phyloP scores from a whole-genome alignment of 1,139 yeast species.

The Lodderomyces elongisporus region DNA sequence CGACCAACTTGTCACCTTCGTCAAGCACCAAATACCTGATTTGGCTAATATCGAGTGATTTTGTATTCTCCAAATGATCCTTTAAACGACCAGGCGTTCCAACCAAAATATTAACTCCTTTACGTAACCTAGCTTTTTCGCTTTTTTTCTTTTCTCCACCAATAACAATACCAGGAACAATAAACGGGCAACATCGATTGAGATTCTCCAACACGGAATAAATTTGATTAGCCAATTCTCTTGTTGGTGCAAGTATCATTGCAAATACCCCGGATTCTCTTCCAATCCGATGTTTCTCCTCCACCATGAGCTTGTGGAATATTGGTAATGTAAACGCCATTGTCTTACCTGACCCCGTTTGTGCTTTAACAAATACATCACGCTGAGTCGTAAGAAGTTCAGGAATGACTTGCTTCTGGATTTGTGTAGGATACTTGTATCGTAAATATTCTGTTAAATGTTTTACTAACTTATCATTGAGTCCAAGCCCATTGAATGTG shows the following conservation, averaged over 20 bases:
- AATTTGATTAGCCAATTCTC: slow-evolving; percentile 93
- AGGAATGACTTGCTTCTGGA: slow-evolving; percentile 83
- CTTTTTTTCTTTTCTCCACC: slow-evolving; percentile 94
- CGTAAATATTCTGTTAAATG: slow-evolving; percentile 58
- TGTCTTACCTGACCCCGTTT: slow-evolving; percentile 95
- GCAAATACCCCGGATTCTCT: slow-evolving; percentile 89
- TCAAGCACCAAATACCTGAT: slow-evolving; percentile 82
- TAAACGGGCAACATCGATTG: slow-evolving; percentile 67
- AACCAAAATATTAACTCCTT: slow-evolving; percentile 82
- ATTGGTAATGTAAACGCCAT: slow-evolving; percentile 82
- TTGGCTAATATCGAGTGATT: slow-evolving; percentile 61
- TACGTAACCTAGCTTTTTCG: slow-evolving; percentile 84
- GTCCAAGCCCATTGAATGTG: slow-evolving; percentile 67
- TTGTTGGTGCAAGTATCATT: slow-evolving; percentile 80
- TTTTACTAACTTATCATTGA: slow-evolving; percentile 47
- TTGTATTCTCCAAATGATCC: slow-evolving; percentile 88
- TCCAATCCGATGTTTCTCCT: slow-evolving; percentile 40
- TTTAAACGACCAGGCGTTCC: slow-evolving; percentile 92
- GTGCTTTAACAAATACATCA: slow-evolving; percentile 86
- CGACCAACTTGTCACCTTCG: slow-evolving; percentile 95
- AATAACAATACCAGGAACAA: slow-evolving; percentile 89
- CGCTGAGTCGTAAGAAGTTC: slow-evolving; percentile 47
- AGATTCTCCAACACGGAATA: slow-evolving; percentile 72
- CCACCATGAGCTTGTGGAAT: slow-evolving; percentile 60
- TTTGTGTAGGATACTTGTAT: slow-evolving; percentile 72